Evolutionary conservation across 2,329 filamentous ascomycete species (phyloP), one percentile per base, ranked within the genome.

Genomic region (Pyrenophora seminiperda): DNA sequence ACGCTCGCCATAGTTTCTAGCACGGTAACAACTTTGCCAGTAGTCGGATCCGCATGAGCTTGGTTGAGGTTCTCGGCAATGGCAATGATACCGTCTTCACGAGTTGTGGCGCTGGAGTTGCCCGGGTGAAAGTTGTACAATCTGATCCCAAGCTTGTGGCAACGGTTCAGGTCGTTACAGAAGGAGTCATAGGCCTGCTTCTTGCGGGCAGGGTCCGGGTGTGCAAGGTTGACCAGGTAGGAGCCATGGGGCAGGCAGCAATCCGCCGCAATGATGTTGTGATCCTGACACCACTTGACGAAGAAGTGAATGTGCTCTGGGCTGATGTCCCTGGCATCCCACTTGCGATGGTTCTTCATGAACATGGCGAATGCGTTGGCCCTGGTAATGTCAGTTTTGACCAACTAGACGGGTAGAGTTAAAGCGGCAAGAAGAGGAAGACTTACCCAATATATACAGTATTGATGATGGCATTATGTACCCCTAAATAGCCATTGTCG

Each of bases 71-170:
- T 88, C 33, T 81, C 77, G 1, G 94, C 91, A 41, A 99, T 90
- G 31, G 94, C 85, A 11, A 75, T 79, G 49, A 96, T 87, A 3
- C 92, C 92, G 15, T 84, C 86, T 0, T 80, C 77, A 29, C 87
- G 83, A 3, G 82, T 79, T 38, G 87, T 85, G 48, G 88, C 74
- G 33, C 73, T 88, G 1, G 88, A 88, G 49, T 87, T 92, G 15
- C 94, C 94, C 0, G 94, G 94, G 70, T 99, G 94, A 76, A 99
- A 97, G 75, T 99, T 99, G 79, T 97, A 99, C n/a, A 97, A 81
- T 54, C 77, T 81, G 65, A 99, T 96, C 1, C 91, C 91, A 0
- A 99, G 83, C 37, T 82, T 80, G 67, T 96, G 89, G 72, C 94
- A 97, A 7, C 94, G 85, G 41, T 83, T 77, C 1, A 99, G 79